A percentile compares a stretch with the other conserved stretches of the same genome.
phyloP scores from a whole-genome alignment of 176 grass and related monocot species.

The Phragmites australis region DNA sequence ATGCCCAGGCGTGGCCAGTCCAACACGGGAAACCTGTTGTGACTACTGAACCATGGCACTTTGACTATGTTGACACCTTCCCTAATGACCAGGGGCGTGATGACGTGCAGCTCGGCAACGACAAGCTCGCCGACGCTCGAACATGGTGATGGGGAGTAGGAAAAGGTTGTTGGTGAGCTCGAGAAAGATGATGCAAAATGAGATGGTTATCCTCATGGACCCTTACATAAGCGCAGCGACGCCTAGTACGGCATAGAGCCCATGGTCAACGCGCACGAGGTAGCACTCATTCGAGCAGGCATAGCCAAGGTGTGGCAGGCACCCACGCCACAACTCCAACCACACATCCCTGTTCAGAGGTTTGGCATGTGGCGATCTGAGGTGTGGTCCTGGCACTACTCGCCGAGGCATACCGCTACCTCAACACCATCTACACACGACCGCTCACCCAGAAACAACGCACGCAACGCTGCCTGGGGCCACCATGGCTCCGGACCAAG shows the following conservation, averaged over 20 bases:
- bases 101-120: slow-evolving; percentile 47
- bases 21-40: slow-evolving; percentile 87
- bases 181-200: slow-evolving; percentile 91
- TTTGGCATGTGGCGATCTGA: no score
- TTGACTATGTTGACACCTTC: slow-evolving; percentile 63
- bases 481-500: no score
- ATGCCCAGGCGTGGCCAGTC: slow-evolving; percentile 43
- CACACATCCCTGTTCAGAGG: no score
- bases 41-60: slow-evolving; percentile 47
- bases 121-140: slow-evolving; percentile 88
- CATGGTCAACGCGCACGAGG: slow-evolving; percentile 64
- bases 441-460: no score
- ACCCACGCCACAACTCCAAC: no score
- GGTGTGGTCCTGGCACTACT: no score
- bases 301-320: no score
- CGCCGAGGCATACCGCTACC: no score
- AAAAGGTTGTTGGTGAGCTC: slow-evolving; percentile 94
- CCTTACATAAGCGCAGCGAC: slow-evolving; percentile 90
- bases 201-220: slow-evolving; percentile 94
- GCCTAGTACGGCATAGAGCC: slow-evolving; percentile 86
- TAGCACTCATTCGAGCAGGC: no score
- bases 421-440: no score
- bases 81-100: slow-evolving; percentile 63
- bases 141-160: slow-evolving; percentile 92
- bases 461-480: no score